Percentiles rank a stretch among this genome's conserved stretches.
These are phyloP conservation scores for Beta vulgaris DNA, from an alignment of 148 eudicot species.

Conservation along the genomic window DNA sequence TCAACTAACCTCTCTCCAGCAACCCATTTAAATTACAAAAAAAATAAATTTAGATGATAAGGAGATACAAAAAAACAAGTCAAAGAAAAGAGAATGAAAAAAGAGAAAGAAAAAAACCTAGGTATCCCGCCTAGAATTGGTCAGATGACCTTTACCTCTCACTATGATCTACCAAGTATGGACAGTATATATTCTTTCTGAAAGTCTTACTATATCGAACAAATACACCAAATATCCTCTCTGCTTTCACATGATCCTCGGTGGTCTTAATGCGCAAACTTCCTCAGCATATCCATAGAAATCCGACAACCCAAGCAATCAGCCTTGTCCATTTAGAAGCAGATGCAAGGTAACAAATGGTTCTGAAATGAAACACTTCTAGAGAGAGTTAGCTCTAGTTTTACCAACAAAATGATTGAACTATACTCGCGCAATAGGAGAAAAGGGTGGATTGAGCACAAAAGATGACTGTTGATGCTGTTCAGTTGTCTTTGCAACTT, in stretches of 20 bases:
- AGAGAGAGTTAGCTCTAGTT: not conserved
- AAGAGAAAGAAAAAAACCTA: conserved; percentile 14
- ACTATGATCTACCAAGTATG: conserved; percentile 30
- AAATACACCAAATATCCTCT: not conserved
- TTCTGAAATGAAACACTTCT: not conserved
- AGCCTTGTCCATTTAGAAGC: not conserved
- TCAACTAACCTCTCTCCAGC: conserved; percentile 10
- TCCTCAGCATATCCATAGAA: not conserved
- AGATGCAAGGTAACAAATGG: not conserved
- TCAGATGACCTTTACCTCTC: conserved; percentile 8
- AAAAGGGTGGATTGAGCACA: conserved; percentile 80
- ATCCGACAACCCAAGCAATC: not conserved
- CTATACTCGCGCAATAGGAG: conserved; percentile 86
- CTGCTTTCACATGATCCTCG: not conserved
- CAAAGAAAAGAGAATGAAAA: not conserved
- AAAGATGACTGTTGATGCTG: conserved; percentile 50
- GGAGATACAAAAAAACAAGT: not conserved
- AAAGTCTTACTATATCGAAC: not conserved
- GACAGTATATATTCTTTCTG: conserved; percentile 27
- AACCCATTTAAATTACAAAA: conserved; percentile 25
- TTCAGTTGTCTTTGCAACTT: conserved; percentile 36
- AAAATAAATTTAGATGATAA: conserved; percentile 11
- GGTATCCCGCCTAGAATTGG: not conserved
- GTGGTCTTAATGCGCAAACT: not conserved
- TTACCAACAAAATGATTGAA: not conserved